Evolutionary conservation across 2,329 filamentous ascomycete species (phyloP).

Genomic region (Fusarium zealandicum): DNA sequence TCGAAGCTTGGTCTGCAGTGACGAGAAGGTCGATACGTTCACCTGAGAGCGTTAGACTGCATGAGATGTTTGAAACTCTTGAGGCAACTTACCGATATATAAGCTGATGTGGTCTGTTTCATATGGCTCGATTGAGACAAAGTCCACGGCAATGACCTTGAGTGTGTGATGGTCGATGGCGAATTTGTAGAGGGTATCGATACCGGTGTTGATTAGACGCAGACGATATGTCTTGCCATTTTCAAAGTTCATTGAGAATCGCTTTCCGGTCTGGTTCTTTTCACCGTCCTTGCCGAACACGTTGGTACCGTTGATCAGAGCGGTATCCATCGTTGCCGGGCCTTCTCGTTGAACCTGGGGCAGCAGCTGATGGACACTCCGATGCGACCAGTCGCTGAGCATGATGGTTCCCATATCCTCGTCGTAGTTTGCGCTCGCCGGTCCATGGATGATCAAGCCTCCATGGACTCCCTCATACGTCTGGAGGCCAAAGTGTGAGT

Average conservation of each 20-base stretch:
- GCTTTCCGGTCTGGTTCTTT: slow-evolving; percentile 42
- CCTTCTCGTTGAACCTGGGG: slow-evolving; percentile 23
- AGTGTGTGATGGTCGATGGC: slow-evolving; percentile 64
- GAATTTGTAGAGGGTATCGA: slow-evolving; percentile 56
- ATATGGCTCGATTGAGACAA: slow-evolving; percentile 66
- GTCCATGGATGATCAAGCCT: slow-evolving; percentile 67
- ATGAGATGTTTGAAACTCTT: no score
- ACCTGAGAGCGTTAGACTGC: slow-evolving; percentile 45
- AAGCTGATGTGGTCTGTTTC: slow-evolving; percentile 58
- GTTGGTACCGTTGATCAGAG: slow-evolving; percentile 55
- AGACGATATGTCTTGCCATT: slow-evolving; percentile 55
- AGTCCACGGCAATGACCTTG: slow-evolving; percentile 63
- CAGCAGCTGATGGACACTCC: slow-evolving; percentile 49
- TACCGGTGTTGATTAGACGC: slow-evolving; percentile 57
- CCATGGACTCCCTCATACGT: slow-evolving; percentile 65
- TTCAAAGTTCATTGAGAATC: slow-evolving; percentile 50
- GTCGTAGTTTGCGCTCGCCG: slow-evolving; percentile 66
- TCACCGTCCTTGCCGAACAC: slow-evolving; percentile 37
- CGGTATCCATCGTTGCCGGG: slow-evolving; percentile 50
- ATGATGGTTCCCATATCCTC: slow-evolving; percentile 67
- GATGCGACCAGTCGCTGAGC: slow-evolving; percentile 66
- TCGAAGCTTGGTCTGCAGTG: slow-evolving; percentile 48
- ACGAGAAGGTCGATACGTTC: slow-evolving; percentile 58
- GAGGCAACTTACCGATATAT: slow-evolving; percentile 48
- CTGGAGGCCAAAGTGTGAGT: slow-evolving; percentile 64